Evolutionary conservation across 208 protist genomes (phyloP), one percentile per base, ranked within the genome.

Genomic region (Trypanosoma platydactyli): DNA sequence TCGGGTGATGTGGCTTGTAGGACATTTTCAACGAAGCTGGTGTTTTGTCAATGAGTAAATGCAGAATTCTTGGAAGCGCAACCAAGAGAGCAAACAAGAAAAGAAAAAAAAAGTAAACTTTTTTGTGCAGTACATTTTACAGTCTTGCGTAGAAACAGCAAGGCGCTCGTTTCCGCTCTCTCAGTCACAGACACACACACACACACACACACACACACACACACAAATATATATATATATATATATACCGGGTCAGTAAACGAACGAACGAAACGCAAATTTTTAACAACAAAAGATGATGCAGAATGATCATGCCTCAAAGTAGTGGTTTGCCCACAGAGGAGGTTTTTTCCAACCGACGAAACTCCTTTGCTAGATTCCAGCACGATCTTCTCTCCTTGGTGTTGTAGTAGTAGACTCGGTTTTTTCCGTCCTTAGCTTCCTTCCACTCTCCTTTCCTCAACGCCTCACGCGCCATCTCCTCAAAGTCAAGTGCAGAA

Each of bases 1-100:
- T 81, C 41, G 84, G 54, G 87, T 94, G 75, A 78, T 91, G 55
- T 41, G 94, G 83, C 80, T 84, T 81, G 80, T 92, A 92, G 49
- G 82, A 77, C 80, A 87, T 89, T 29, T 22, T 73, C n/a, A 38
- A 41, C 13, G 58, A 22, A 29, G 38, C 38, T 57, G 18, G 29
- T 59, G 49, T 49, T 40, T 27, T 58, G 60, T 44, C 27, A 63
- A 49, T 76, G 29, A 71, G 63, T 60, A 60, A 57, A 53, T 20
- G 29, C 16, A 29, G 16, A 53, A n/a, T 30, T 25, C 15, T 24
- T 58, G 29, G 18, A 22, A n/a, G 42, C 29, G 7, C 49, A 59
- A 22, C 42, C 35, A 60, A 9, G 42, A 5, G 30, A 18, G 38
- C 35, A 53, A n/a, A 22, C n/a, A 53, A 59, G 45, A 51, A 29